Evolutionary conservation across 2,329 filamentous ascomycete genomes (phyloP), one percentile per base, ranked within the genome.

Genomic region (Fusarium stilboides): DNA sequence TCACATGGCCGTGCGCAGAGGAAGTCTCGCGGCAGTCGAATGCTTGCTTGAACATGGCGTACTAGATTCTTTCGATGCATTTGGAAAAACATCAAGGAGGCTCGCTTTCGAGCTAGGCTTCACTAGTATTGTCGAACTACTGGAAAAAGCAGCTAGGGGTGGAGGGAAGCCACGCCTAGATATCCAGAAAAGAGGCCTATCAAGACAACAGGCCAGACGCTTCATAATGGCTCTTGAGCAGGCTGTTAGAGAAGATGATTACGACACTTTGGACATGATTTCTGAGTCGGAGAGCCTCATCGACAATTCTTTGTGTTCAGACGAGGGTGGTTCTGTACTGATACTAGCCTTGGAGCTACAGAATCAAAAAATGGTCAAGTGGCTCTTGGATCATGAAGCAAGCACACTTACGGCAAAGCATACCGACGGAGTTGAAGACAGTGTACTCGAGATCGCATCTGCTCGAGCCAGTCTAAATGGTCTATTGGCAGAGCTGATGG

Each of bases 251-350:
- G 14, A 34, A 6, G 5, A 20, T 2, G 34, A 64, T 13, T 19
- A 44, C 5, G 10, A 24, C 4, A 34, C 34, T 47, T 79, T 80
- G 24, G 82, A 80, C 5, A 20, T 50, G 36, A 28, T 53, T 3
- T 2, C 2, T 0, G 8, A 7, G 9, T 12, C 28, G 12, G 49
- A 55, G 12, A 44, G 47, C 17, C 24, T 55, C 3, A 34, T 60
- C 12, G 60, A 63, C n/a, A 28, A 49, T 0, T 6, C 22, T 1
- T n/a, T 60, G n/a, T 34, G 13, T 8, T 20, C 26, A 13, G 17
- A 24, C 4, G 34, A 9, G 5, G 44, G 53, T 7, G 12, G 28
- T 4, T 50, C 53, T 8, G 22, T 37, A n/a, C 7, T 63, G 3
- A 15, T 60, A 12, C 6, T 59, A 14, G 49, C 44, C 8, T 12